phyloP scores from a whole-genome alignment of 148 eudicot genomes.

The Amaranthus hypochondriacus region DNA sequence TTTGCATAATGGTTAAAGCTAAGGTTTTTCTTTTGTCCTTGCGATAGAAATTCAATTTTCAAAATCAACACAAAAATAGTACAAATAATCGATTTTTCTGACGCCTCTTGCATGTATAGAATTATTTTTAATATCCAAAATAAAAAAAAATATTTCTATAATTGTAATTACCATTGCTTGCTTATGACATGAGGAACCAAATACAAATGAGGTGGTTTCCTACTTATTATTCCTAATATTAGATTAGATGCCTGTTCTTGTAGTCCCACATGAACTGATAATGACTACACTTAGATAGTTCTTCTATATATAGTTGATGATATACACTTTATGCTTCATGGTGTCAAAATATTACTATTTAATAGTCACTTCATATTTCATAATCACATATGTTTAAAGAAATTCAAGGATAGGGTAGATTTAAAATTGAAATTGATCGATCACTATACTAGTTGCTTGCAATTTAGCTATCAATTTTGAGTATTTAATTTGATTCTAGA shows the following conservation, averaged over 20 bases:
- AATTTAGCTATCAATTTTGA: background rate
- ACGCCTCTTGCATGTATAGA: too few relatives aligned
- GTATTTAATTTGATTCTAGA: too few relatives aligned
- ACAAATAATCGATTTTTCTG: too few relatives aligned
- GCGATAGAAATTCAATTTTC: too few relatives aligned
- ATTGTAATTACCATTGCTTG: too few relatives aligned
- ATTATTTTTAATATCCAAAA: too few relatives aligned
- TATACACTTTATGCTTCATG: background rate
- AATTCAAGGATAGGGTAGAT: background rate
- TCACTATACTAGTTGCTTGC: background rate
- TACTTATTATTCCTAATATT: background rate
- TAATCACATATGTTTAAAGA: background rate
- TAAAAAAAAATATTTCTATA: too few relatives aligned
- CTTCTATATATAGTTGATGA: background rate
- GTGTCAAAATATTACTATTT: background rate
- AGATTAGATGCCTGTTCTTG: too few relatives aligned
- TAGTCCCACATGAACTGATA: too few relatives aligned
- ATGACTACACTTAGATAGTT: background rate
- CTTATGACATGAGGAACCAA: background rate
- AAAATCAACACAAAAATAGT: too few relatives aligned
- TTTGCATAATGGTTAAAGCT: too few relatives aligned
- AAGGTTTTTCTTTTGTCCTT: too few relatives aligned
- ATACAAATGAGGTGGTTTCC: conserved; percentile 1
- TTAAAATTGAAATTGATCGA: background rate
- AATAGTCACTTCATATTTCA: background rate